phyloP scores from a whole-genome alignment of 2,329 filamentous ascomycete genomes.

The Achaetomium macrosporum region DNA sequence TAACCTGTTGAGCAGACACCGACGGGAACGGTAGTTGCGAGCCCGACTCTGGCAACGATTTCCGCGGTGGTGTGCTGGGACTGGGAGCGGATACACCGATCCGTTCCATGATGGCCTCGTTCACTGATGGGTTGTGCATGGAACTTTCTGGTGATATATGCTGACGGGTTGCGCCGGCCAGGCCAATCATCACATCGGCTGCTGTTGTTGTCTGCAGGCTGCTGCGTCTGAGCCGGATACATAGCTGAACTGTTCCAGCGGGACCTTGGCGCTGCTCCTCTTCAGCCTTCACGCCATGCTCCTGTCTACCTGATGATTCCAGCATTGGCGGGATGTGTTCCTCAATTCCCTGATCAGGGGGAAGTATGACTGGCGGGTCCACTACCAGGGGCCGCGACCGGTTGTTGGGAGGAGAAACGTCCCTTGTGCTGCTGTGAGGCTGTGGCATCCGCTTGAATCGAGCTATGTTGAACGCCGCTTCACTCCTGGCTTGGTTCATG shows the following conservation, averaged over 20 bases:
- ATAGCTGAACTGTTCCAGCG: background rate
- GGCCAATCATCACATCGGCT: background rate
- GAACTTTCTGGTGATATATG: background rate
- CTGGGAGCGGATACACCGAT: background rate
- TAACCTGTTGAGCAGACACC: background rate
- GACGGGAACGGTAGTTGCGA: background rate
- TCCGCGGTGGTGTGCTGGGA: background rate
- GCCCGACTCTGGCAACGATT: background rate
- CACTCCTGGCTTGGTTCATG: background rate
- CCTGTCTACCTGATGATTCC: background rate
- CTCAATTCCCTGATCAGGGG: background rate
- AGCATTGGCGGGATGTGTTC: background rate
- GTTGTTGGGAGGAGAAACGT: background rate
- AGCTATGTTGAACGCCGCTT: background rate
- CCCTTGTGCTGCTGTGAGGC: background rate
- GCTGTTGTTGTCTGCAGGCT: background rate
- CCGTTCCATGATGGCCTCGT: background rate
- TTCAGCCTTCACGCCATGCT: background rate
- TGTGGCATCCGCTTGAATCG: background rate
- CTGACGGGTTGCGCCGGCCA: background rate
- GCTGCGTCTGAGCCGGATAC: constrained; percentile 4
- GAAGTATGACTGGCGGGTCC: background rate
- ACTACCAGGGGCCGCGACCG: background rate
- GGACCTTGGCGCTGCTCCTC: background rate
- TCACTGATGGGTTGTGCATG: background rate